These are phyloP conservation scores for Nannizzia gypsea DNA, from an alignment of 2,329 filamentous ascomycete genomes.

Conservation along the genomic window DNA sequence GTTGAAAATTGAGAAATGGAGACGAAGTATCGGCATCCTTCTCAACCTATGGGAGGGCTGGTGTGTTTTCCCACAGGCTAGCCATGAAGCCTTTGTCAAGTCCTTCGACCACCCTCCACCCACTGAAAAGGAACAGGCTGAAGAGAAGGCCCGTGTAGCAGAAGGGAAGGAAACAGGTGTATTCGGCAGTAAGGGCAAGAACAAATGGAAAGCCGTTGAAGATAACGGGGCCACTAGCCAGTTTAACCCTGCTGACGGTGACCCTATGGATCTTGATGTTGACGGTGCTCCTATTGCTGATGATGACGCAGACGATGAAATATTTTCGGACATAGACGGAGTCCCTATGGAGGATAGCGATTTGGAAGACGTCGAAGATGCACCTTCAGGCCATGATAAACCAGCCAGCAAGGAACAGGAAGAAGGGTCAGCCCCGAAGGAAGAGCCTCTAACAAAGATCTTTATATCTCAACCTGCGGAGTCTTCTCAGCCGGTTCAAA, in stretches of 20 bases:
- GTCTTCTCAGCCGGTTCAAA: conserved; percentile 25
- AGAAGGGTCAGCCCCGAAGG: conserved; percentile 13
- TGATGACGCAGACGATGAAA: conserved; percentile 29
- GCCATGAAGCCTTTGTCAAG: conserved; percentile 57
- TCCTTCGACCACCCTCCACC: conserved; percentile 61
- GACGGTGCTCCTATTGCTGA: conserved; percentile 24
- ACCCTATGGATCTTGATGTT: conserved; percentile 21
- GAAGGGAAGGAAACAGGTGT: conserved; percentile 27
- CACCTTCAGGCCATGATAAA: conserved; percentile 29
- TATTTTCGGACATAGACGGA: conserved; percentile 35
- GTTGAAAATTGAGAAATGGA: conserved; percentile 73
- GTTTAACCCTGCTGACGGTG: conserved; percentile 2
- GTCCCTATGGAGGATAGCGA: conserved; percentile 39
- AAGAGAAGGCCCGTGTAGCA: conserved; percentile 34
- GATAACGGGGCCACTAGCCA: conserved; percentile 25
- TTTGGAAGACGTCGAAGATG: conserved; percentile 40
- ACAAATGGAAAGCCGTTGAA: conserved; percentile 37
- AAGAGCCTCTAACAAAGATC: conserved; percentile 11
- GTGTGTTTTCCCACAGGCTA: conserved; percentile 59
- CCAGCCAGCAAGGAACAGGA: conserved; percentile 24
- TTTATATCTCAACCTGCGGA: conserved; percentile 14
- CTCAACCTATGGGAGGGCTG: conserved; percentile 57
- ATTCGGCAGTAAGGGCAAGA: conserved; percentile 32
- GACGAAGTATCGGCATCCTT: conserved; percentile 58
- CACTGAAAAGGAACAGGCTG: conserved; percentile 34